phyloP scores from a whole-genome alignment of 1,139 yeast species.

The Yamadazyma atmosphaerica region DNA sequence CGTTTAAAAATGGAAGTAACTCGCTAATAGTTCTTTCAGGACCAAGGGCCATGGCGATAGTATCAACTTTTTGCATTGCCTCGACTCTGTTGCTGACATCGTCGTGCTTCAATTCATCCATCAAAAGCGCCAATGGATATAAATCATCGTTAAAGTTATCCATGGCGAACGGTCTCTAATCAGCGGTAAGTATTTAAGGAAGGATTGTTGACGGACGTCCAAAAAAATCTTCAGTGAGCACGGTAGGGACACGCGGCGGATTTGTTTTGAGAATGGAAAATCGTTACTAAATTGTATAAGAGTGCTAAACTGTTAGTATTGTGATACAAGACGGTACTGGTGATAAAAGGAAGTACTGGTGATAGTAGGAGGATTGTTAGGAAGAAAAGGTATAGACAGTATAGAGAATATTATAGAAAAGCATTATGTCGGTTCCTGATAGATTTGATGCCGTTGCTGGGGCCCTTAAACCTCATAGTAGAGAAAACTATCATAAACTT shows the following conservation, averaged over 20 bases:
- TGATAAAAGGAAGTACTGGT: too few relatives aligned
- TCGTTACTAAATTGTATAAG: too few relatives aligned
- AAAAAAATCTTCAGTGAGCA: constrained; percentile 2
- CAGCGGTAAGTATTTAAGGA: too few relatives aligned
- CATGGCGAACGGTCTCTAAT: constrained; percentile 20
- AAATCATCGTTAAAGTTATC: constrained; percentile 59
- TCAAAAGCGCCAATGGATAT: constrained; percentile 91
- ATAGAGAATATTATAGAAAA: too few relatives aligned
- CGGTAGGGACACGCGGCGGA: background rate
- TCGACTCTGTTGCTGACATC: constrained; percentile 91
- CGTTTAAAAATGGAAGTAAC: constrained; percentile 79
- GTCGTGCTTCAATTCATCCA: constrained; percentile 94
- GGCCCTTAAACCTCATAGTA: constrained; percentile 12
- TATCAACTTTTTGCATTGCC: constrained; percentile 92
- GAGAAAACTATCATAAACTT: constrained; percentile 16
- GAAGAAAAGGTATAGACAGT: too few relatives aligned
- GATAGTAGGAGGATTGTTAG: too few relatives aligned
- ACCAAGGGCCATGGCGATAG: constrained; percentile 93
- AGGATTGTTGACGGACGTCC: constrained; percentile 11
- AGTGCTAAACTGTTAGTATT: too few relatives aligned
- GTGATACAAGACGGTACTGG: too few relatives aligned
- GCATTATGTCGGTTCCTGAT: constrained; percentile 21
- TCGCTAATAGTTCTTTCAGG: constrained; percentile 90
- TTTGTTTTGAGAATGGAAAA: too few relatives aligned
- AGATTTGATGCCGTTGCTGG: constrained; percentile 18